These are phyloP conservation scores for Talaromyces amestolkiae DNA, from an alignment of 2,329 filamentous ascomycete species.

Conservation along the genomic window DNA sequence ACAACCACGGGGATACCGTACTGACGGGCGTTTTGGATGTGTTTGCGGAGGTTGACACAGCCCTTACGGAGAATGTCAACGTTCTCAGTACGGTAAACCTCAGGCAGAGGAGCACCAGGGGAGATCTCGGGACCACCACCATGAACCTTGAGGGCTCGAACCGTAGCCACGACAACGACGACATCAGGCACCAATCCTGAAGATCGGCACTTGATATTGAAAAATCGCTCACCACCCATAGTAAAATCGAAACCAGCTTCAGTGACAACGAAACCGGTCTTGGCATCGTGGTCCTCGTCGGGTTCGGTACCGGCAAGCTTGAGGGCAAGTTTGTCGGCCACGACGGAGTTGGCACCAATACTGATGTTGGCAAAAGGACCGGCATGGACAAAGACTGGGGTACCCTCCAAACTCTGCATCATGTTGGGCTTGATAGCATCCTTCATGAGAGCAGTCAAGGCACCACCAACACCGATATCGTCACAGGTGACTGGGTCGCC, in stretches of 20 bases:
- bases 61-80: constrained; percentile 84
- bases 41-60: constrained; percentile 92
- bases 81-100: constrained; percentile 91
- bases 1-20: constrained; percentile 95
- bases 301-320: constrained; percentile 94
- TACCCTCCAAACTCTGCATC: constrained; percentile 97
- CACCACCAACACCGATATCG: constrained; percentile 88
- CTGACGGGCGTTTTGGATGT: constrained; percentile 82
- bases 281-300: constrained; percentile 78
- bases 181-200: constrained; percentile 90
- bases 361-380: constrained; percentile 98
- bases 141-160: constrained; percentile 94
- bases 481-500: constrained; percentile 95
- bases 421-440: constrained; percentile 98
- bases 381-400: constrained; percentile 94
- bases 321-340: constrained; percentile 91
- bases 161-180: constrained; percentile 91
- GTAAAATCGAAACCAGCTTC: constrained; percentile 99
- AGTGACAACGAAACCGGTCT: constrained; percentile 90
- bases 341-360: constrained; percentile 91
- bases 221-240: constrained; percentile 99
- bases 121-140: constrained; percentile 92
- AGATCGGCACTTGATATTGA: constrained; percentile 99
- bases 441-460: constrained; percentile 90
- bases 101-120: constrained; percentile 77